Base-by-base conservation (phyloP, 2,329 filamentous ascomycete species). In the Pestalotiopsis sp. region DNA sequence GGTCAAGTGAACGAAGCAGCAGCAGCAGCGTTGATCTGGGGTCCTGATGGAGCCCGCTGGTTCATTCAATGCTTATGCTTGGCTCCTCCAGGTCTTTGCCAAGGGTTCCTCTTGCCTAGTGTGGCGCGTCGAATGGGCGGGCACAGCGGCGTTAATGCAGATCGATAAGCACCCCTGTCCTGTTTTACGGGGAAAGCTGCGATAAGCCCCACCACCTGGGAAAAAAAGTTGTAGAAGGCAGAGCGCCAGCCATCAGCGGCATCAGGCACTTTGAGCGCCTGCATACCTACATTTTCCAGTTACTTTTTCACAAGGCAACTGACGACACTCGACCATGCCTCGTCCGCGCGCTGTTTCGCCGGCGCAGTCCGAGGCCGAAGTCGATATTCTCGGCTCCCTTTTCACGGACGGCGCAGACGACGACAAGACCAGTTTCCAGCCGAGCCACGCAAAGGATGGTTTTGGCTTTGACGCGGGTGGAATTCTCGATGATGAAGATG, bases 381-480 rank as follows among this genome's bases (percentile, higher is more conserved):
- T 97, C 76, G 96, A 99, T 77, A 98, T 99, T 66, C 90, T 94
- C 23, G 90, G 87, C 70, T 91, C 92, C 2, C 85, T 98, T 12
- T 92, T 95, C 75, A 87, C 90, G 66, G 87, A 86, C 68, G 85
- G 89, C 66, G 83, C 86, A 71, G 86, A 86, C 70, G 82, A 80
- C 70, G 83, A 83, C 66, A 83, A 82, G 69, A 83, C 73, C 65
- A 80, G 79, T 72, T 77, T 72, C 71, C 81, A 76, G 68, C 80
- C 78, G 69, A 78, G 72, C 66, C 76, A 70, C 64, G 74, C 74
- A 62, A 78, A 81, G 61, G 80, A 81, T 69, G 78, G 81, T 49
- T 80, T 83, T 64, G 85, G 86, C 65, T 83, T 91, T 64, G 88
- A 91, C 72, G 85, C 87, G 56, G 87, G 87, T 66, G 86, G 88